Base-by-base conservation (phyloP, 129 eudicot genomes). In the Flaveria bidentis region DNA sequence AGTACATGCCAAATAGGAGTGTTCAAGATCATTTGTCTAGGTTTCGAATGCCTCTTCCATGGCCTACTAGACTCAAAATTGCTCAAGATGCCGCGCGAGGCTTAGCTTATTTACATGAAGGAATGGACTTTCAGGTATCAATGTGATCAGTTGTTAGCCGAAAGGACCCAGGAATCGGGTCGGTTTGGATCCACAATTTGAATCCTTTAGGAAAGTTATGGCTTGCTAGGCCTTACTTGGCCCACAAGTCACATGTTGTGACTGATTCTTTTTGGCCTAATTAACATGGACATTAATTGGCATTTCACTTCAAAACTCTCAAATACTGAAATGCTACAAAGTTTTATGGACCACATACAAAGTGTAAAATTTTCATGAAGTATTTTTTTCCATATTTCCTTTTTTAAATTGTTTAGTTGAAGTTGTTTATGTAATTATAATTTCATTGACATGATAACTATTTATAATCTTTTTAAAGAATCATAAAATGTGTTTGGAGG, bases 1-100 rank as follows among this genome's bases (percentile, higher is more conserved):
- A 91, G 80, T 89, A 85, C 73, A 81, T 91, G 95, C 79, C 90
- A 30, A 91, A 91, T 55, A 73, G 88, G 55, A 91, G 97, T 33
- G 96, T 91, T 17, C 96, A 74, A 73, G 97, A 91, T 82, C 97
- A 89, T 78, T 72, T 91, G 74, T 85, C 76, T 53, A 87, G 90
- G 73, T 85, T 84, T 81, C 88, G 76, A 55, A 76, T 84, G 5
- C 85, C 97, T 84, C 92, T 91, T 44, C 77, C 96, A 12, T 91
- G 97, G 97, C 67, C 78, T 8, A 85, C 88, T 9, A 85, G 97
- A 58, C 73, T 91, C 42, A 87, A 87, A 73, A 83, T 91, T 36
- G 96, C 97, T 9, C 96, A 76, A 45, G 97, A 89, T 84, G 92
- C 97, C 79, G 97, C 97, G 66, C 83, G 85, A 23, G 97, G 97